phyloP scores from a whole-genome alignment of 169 alveolate species.

The Plasmodium gaboni region DNA sequence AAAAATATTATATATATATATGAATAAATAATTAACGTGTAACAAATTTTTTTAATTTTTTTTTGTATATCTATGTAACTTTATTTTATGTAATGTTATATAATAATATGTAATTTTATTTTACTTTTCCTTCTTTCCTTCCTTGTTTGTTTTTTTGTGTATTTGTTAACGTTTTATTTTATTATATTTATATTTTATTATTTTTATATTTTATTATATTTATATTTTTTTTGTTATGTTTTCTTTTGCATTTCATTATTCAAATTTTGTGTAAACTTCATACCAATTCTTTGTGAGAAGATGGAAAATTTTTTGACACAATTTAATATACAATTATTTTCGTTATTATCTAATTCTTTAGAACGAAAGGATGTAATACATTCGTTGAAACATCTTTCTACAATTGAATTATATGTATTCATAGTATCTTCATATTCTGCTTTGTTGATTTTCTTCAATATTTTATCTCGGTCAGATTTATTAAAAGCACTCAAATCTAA shows the following conservation, averaged over 20 bases:
- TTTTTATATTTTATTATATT: neutral
- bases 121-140: no score
- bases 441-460: slow-evolving; percentile 81
- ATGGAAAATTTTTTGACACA: slow-evolving; percentile 85
- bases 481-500: slow-evolving; percentile 73
- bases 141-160: neutral
- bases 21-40: no score
- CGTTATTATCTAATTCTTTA: slow-evolving; percentile 83
- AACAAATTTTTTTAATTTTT: no score
- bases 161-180: no score
- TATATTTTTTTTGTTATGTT: slow-evolving; percentile 18
- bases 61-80: no score
- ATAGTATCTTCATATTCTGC: slow-evolving; percentile 87
- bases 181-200: neutral
- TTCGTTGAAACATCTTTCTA: slow-evolving; percentile 84
- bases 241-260: slow-evolving; percentile 72
- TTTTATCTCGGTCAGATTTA: slow-evolving; percentile 80
- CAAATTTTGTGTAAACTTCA: slow-evolving; percentile 83
- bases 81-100: no score
- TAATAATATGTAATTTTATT: no score
- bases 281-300: slow-evolving; percentile 84
- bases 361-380: slow-evolving; percentile 83
- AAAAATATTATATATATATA: no score
- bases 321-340: slow-evolving; percentile 81
- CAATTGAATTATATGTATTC: slow-evolving; percentile 86